Evolutionary conservation across 305 asterid species (phyloP).

Genomic region (Withania somnifera): DNA sequence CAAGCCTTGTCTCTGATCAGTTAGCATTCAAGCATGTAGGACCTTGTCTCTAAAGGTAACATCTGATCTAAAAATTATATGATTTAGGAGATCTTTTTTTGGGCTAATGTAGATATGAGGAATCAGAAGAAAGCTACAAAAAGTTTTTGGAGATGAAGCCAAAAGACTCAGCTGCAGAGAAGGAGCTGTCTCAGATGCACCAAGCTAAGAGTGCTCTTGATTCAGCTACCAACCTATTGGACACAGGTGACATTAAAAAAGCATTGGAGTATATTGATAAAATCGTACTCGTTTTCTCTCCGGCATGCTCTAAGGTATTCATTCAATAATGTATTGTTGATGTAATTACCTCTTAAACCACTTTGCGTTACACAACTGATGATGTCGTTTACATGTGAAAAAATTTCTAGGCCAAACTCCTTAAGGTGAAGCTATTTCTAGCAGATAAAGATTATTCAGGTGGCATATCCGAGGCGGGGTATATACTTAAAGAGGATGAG

Average conservation of each 20-base stretch:
- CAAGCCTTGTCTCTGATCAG: neutral
- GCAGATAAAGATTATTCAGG: constrained; percentile 67
- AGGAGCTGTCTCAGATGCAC: constrained; percentile 73
- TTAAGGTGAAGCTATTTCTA: constrained; percentile 56
- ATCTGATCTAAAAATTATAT: constrained; percentile 19
- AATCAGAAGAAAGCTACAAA: constrained; percentile 72
- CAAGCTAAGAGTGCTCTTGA: constrained; percentile 68
- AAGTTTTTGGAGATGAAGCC: constrained; percentile 74
- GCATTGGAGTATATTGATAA: constrained; percentile 64
- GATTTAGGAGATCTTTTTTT: constrained; percentile 27
- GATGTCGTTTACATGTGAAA: neutral
- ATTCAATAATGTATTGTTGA: neutral
- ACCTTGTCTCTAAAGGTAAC: neutral
- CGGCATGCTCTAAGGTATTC: constrained; percentile 74
- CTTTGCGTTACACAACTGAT: neutral
- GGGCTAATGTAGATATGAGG: constrained; percentile 79
- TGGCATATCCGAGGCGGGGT: constrained; percentile 77
- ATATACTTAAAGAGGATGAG: constrained; percentile 80
- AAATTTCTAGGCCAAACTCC: constrained; percentile 69
- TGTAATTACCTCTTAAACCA: neutral
- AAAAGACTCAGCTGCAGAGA: constrained; percentile 61
- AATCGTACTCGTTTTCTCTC: constrained; percentile 88
- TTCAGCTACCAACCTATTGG: constrained; percentile 56
- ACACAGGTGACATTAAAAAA: constrained; percentile 54
- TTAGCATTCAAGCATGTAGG: neutral